A percentile compares a stretch with the other conserved stretches of the same genome.
These are phyloP conservation scores for Cymodocea nodosa DNA, from an alignment of 116 monocot genomes.

Conservation along the genomic window DNA sequence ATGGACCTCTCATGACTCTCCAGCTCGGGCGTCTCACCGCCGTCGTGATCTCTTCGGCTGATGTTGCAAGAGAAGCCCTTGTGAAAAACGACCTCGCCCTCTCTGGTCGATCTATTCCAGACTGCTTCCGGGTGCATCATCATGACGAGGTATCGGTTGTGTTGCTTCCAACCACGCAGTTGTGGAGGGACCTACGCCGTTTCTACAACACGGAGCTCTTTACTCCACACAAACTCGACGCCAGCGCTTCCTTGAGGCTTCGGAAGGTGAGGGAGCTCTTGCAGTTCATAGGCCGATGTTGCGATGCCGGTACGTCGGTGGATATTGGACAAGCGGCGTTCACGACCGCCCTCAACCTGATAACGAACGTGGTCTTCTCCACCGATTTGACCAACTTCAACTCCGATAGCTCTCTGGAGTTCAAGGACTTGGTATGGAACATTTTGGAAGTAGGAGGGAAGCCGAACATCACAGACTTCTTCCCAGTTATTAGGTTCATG, in stretches of 20 bases:
- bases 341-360: slow-evolving; percentile 21
- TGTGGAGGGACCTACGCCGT: slow-evolving; percentile 22
- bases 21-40: too few species aligned
- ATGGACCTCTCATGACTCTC: too few species aligned
- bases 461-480: slow-evolving; percentile 34
- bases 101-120: slow-evolving; percentile 12
- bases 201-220: slow-evolving; percentile 16
- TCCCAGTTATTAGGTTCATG: slow-evolving; percentile 18
- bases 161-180: slow-evolving; percentile 2
- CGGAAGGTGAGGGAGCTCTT: slow-evolving; percentile 25
- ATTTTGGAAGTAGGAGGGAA: too few species aligned
- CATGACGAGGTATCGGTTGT: slow-evolving; percentile 10
- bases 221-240: slow-evolving; percentile 17
- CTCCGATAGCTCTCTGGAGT: too few species aligned
- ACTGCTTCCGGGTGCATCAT: slow-evolving; percentile 6
- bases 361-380: too few species aligned
- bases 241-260: slow-evolving; percentile 1
- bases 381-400: too few species aligned
- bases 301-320: neutral
- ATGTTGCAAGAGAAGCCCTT: too few species aligned
- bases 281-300: slow-evolving; percentile 3
- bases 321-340: slow-evolving; percentile 18
- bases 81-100: slow-evolving; percentile 2
- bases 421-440: too few species aligned
- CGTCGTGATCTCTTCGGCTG: too few species aligned